Evolutionary conservation across 495 filamentous ascomycete species (phyloP), one percentile per base, ranked within the genome.

Genomic region (Podospora conica): DNA sequence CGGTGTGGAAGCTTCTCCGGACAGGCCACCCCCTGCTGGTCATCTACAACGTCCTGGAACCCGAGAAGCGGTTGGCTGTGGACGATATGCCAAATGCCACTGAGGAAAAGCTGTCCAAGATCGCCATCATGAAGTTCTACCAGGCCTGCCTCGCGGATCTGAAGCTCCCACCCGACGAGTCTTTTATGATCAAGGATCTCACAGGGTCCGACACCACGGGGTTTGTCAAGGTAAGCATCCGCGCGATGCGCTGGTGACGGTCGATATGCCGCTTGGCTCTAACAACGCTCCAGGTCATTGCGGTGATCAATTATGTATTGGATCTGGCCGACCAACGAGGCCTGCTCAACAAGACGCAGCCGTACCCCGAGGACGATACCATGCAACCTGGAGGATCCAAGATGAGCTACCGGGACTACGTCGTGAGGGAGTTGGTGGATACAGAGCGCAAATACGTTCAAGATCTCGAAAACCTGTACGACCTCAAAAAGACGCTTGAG

Each of bases 391-490:
- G 25, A 9, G 81, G 75, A 55, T 76, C 83, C 65, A 75, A 85
- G 70, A 86, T 92, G 70, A 95, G 90, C 60, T 91, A 92, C 72
- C 83, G 92, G 53, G 88, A 97, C 64, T 88, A 96, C 71, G 89
- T 98, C 66, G 85, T 98, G 29, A 86, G 90, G 69, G 95, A 98
- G 74, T 78, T 98, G 57, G 87, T 98, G 57, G 90, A 91, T 69
- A 98, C 94, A 5, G 95, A 98, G 75, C 88, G 95, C 53, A 96
- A 96, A 74, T 98, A 98, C 68, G 96, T 98, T n/a, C 94, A 98
- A 71, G 93, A 98, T 79, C 81, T 98, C 27, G 94, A 98, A 73
- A 93, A 93, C 68, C 77, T 98, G 20, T 93, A 98, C 72, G 89
- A 93, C 60, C 85, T 98, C 65, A 97, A 97, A 81, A 95, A 91